Base-by-base conservation (phyloP, 2,329 filamentous ascomycete genomes). In the Colletotrichum sp. region DNA sequence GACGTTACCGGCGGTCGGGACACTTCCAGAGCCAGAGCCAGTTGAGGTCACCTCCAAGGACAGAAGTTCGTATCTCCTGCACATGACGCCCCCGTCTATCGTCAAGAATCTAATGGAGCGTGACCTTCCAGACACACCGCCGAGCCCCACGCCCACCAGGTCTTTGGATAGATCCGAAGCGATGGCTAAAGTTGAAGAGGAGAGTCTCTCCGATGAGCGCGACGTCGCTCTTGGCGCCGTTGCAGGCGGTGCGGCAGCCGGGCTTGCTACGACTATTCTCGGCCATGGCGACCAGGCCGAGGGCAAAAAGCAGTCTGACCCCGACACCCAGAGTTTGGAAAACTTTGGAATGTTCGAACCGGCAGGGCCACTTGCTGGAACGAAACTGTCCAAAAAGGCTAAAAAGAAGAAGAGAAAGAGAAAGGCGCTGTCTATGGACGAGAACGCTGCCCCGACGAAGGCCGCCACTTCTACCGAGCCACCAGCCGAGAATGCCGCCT, bases 11-110 rank as follows among this genome's bases (percentile, higher is more conserved):
- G 34, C 26, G 2, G 34, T 7, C 34, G 71, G 3, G 12, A 63
- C 28, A 83, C 82, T 6, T 83, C 82, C 72, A 83, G 84, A 88
- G 49, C 84, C 85, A 24, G 83, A 83, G 32, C 82, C 85, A 7
- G 77, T 87, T 18, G 86, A 89, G 49, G 74, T 86, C 18, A 85
- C 84, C 75, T 85, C 85, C 8, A 87, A 87, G 78, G 83, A 87
- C 76, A 81, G 84, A 77, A 88, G 84, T 79, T 87, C 85, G 15
- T 86, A 87, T 78, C 78, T 88, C 18, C 83, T 86, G 34, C 80
- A 85, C 66, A 85, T 85, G 16, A 85, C 84, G 28, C 84, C 87
- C 4, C 81, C 83, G 16, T 83, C 83, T 8, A 75, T 79, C 24
- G 80, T 84, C 24, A 81, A 80, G 71, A 81, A 78, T n/a, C 71